These are phyloP conservation scores for Psilocybe cyanescens DNA, from an alignment of 768 basidiomycete genomes.

Conservation along the genomic window DNA sequence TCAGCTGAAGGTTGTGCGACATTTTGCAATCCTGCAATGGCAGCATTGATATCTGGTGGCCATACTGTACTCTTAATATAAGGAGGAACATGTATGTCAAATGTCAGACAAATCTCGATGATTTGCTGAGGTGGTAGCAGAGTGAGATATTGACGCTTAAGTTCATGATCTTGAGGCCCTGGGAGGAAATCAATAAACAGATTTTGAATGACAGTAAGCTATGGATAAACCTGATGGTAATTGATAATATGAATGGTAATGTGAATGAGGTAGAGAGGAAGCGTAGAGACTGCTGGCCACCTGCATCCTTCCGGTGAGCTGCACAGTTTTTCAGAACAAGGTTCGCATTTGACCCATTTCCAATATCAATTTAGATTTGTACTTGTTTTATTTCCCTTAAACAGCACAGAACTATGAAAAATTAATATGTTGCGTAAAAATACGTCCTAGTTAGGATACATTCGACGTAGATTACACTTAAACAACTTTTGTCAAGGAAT, in stretches of 20 bases:
- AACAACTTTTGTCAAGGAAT: too few species aligned
- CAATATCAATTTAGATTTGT: slow-evolving; percentile 2
- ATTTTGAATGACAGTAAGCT: slow-evolving; percentile 1
- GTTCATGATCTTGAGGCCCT: slow-evolving; percentile 55
- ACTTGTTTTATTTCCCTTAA: background rate
- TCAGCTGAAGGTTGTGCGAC: slow-evolving; percentile 22
- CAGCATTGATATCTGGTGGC: slow-evolving; percentile 70
- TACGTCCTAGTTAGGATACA: too few species aligned
- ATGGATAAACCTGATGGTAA: slow-evolving; percentile 25
- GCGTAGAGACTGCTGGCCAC: slow-evolving; percentile 42
- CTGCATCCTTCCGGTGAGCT: slow-evolving; percentile 70
- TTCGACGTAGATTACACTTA: too few species aligned
- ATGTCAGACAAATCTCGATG: slow-evolving; percentile 78
- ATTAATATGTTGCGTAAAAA: too few species aligned
- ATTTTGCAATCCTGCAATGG: slow-evolving; percentile 58
- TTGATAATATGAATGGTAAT: slow-evolving; percentile 26
- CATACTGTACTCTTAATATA: slow-evolving; percentile 71
- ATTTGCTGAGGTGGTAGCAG: slow-evolving; percentile 71
- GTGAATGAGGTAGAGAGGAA: slow-evolving; percentile 35
- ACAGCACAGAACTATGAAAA: too few species aligned
- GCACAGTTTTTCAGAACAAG: slow-evolving; percentile 76
- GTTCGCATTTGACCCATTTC: slow-evolving; percentile 40
- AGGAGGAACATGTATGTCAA: slow-evolving; percentile 69
- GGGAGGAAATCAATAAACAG: slow-evolving; percentile 20
- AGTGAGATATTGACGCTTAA: slow-evolving; percentile 74